Evolutionary conservation across 176 grass and related monocot species (phyloP), one percentile per base, ranked within the genome.

Genomic region (Neostapfia colusana): DNA sequence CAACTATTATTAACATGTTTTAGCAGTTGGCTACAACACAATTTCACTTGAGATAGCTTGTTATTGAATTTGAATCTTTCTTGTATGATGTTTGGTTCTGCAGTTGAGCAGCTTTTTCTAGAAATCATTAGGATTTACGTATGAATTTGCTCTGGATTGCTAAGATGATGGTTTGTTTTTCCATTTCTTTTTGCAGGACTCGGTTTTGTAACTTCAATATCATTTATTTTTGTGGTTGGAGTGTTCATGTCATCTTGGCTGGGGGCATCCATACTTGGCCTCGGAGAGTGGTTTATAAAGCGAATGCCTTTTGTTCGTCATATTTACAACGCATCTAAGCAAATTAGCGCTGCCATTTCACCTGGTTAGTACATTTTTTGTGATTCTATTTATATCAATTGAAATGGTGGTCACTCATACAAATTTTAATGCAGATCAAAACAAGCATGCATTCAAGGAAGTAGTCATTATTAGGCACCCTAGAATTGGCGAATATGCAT

Each of bases 161-260:
- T 21, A 83, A 76, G 15, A 23, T 82, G 28, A 67, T 70, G 42
- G 2, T 58, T 63, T 23, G 20, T 8, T 56, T 69, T 57, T 62
- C 28, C 13, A 59, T 60, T 67, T 63, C 63, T 72, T 49, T 65
- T 66, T 55, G 38, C 86, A 95, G 89, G 92, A n/a, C 92, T 95
- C 73, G 92, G 92, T 55, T 95, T 92, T 62, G 70, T 92, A 77
- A 95, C 92, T 51, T 92, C 92, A 1, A 77, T 95, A 82, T 72
- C 78, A 56, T 91, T 95, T 73, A 95, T 95, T 75, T 95, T 95
- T 63, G 80, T 95, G 74, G 84, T 92, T 74, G 92, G 92, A 62
- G 81, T 95, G 34, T 95, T 95, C 77, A 95, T 91, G 89, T 95
- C 92, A 67, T 95, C 89, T 53, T 95, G 92, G 92, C 16, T 92